Evolutionary conservation across 2,329 filamentous ascomycete genomes (phyloP).

Genomic region (Diaporthe longicolla): DNA sequence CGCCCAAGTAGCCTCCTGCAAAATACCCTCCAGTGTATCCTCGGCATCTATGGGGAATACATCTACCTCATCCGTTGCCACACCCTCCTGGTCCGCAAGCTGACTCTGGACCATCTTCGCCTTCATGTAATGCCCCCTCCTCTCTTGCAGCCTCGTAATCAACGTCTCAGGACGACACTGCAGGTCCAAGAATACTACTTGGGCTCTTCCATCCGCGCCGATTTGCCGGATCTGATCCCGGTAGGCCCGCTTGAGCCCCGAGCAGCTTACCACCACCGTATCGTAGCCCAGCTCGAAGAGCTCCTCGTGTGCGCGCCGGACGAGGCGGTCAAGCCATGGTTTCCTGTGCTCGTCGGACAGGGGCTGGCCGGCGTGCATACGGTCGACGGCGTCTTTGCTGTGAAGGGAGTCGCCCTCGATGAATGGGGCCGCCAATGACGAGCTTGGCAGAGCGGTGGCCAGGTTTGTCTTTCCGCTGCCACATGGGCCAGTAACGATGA

Average conservation of each 20-base stretch:
- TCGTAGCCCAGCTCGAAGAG: conserved; percentile 48
- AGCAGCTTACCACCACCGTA: conserved; percentile 56
- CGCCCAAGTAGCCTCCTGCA: conserved; percentile 17
- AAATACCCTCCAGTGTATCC: neutral
- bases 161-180: conserved; percentile 51
- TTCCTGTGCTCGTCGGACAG: conserved; percentile 52
- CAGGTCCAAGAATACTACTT: conserved; percentile 54
- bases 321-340: conserved; percentile 51
- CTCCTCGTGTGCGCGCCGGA: conserved; percentile 45
- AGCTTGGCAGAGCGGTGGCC: neutral
- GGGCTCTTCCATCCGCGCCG: conserved; percentile 17
- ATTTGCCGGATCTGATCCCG: conserved; percentile 51
- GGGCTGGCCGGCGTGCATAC: conserved; percentile 44
- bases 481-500: conserved; percentile 57
- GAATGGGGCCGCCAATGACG: conserved; percentile 43
- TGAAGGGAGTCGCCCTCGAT: conserved; percentile 59
- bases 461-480: conserved; percentile 59
- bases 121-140: conserved; percentile 55
- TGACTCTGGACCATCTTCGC: conserved; percentile 54
- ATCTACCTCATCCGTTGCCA: conserved; percentile 51
- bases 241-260: conserved; percentile 53
- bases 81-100: conserved; percentile 50
- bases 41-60: conserved; percentile 49
- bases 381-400: conserved; percentile 49
- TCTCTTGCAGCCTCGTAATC: conserved; percentile 46